Evolutionary conservation across 176 grass and related monocot species (phyloP), one percentile per base, ranked within the genome.

Genomic region (Phoenix roebelenii): DNA sequence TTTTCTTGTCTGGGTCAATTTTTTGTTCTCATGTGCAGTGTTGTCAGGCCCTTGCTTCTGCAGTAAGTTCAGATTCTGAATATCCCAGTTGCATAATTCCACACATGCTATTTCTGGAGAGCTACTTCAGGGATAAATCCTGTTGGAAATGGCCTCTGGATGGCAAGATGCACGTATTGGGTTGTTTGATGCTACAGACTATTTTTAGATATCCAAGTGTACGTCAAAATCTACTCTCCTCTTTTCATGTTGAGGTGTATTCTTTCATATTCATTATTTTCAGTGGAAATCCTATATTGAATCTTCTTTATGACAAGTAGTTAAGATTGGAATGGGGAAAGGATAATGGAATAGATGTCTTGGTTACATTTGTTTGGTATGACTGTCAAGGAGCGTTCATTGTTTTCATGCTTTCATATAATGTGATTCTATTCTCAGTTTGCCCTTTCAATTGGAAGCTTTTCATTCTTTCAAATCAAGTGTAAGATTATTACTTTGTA

Each of bases 121-220:
- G 59, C 70, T 88, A 79, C 52, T 61, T 91, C 7, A 51, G 30
- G 6, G 61, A 91, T 32, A 82, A 76, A 55, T 80, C 92, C 62
- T 50, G 51, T 60, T 97, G 92, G 87, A 59, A 80, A 80, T 97
- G 92, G 92, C 67, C 72, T 54, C 39, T 48, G 77, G 69, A 61
- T 22, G 73, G 22, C 63, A 97, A 80, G 64, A 97, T 91, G 87
- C 83, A 80, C 66, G 81, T 91, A 54, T 72, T 97, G 55, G 87
- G 87, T 72, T 97, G 87, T 72, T 75, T 97, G 50, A 97, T 97
- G 87, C 65, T 97, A 51, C 84, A 97, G 67, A 88, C 77, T 22
- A 77, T 97, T 75, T 85, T 91, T 58, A 83, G 80, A 51, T 88
- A 76, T 69, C 87, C 87, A 19, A 85, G 77, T 77, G 84, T 97